These are phyloP conservation scores for Rhizoclosmatium globosum DNA, from an alignment of 192 early-diverging fungal genomes.

Conservation along the genomic window DNA sequence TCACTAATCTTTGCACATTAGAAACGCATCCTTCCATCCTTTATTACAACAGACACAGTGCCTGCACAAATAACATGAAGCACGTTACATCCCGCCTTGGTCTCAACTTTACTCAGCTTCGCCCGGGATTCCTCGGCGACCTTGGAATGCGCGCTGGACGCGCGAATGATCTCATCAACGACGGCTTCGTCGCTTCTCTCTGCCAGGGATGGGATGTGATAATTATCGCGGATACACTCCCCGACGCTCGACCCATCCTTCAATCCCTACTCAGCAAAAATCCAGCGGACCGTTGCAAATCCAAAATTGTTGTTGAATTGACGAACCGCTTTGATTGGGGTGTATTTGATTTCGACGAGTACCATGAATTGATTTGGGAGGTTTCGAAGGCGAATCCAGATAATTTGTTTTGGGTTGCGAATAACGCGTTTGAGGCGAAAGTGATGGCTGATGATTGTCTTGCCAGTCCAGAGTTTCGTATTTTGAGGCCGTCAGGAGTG, in stretches of 20 bases:
- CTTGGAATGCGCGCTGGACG: conserved; percentile 30
- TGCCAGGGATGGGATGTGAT: conserved; percentile 22
- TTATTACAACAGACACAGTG: conserved; percentile 35
- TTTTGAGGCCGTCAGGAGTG: conserved; percentile 26
- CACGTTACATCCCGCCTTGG: conserved; percentile 33
- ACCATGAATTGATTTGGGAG: conserved; percentile 33
- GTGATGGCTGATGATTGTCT: conserved; percentile 34
- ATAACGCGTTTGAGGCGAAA: conserved; percentile 38
- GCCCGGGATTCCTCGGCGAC: conserved; percentile 32
- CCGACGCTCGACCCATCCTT: conserved; percentile 29
- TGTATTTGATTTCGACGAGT: conserved; percentile 31
- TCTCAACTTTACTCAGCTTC: conserved; percentile 24
- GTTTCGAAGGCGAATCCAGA: conserved; percentile 7
- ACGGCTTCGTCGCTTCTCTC: conserved; percentile 24
- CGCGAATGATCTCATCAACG: conserved; percentile 33
- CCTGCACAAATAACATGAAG: conserved; percentile 30
- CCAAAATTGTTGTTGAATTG: conserved; percentile 32
- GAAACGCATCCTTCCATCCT: conserved; percentile 12
- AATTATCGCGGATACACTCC: conserved; percentile 27
- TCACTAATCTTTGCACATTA: too few relatives aligned
- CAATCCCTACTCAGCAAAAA: conserved; percentile 28
- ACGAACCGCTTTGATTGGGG: conserved; percentile 39
- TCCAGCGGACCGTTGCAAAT: conserved; percentile 25
- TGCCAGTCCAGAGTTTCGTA: conserved; percentile 31
- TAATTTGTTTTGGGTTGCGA: conserved; percentile 35